These are phyloP conservation scores for Botryobasidium botryosum DNA, from an alignment of 768 basidiomycete species.

Conservation along the genomic window DNA sequence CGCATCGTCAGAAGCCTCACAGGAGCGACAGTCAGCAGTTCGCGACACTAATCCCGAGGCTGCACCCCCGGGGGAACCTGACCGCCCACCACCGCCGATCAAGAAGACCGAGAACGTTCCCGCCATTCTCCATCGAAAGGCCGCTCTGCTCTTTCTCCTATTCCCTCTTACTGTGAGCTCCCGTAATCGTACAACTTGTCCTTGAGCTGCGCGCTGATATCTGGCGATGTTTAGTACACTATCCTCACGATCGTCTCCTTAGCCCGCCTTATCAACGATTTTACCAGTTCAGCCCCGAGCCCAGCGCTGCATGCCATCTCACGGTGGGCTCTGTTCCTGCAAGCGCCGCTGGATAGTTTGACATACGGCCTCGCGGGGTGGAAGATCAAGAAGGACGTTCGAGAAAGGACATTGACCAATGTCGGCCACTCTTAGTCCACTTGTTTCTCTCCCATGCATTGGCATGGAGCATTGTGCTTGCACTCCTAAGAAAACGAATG, in stretches of 20 bases:
- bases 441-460: too few species aligned
- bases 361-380: slow-evolving; percentile 1
- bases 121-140: neutral
- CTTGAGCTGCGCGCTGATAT: neutral
- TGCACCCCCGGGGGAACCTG: too few species aligned
- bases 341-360: slow-evolving; percentile 9
- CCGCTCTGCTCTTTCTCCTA: slow-evolving; percentile 2
- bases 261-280: slow-evolving; percentile 5
- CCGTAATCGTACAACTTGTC: neutral
- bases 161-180: slow-evolving; percentile 8
- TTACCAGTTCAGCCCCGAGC: slow-evolving; percentile 1
- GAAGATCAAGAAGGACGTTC: slow-evolving; percentile 2
- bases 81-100: too few species aligned
- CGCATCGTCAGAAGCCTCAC: too few species aligned
- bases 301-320: slow-evolving; percentile 7
- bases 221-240: slow-evolving; percentile 2
- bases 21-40: too few species aligned
- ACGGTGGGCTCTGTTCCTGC: slow-evolving; percentile 10
- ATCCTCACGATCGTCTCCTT: slow-evolving; percentile 6
- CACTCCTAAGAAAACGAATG: too few species aligned
- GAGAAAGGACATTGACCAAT: neutral
- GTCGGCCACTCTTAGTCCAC: too few species aligned
- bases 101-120: too few species aligned
- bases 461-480: too few species aligned
- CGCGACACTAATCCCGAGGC: too few species aligned